phyloP scores from a whole-genome alignment of 805 yeast genomes.

The Starmerella bacillaris region DNA sequence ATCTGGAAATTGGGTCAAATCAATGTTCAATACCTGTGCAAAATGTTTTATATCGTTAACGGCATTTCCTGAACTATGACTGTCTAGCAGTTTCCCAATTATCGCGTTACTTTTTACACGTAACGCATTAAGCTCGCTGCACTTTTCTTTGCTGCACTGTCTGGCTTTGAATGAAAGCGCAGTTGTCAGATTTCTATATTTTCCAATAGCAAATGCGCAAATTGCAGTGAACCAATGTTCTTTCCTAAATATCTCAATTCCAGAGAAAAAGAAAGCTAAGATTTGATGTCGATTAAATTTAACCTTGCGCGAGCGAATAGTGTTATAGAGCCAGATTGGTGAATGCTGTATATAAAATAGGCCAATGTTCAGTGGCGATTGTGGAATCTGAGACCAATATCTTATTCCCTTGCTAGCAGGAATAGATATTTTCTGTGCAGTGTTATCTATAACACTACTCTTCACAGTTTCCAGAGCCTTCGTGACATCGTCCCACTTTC shows the following conservation, averaged over 20 bases:
- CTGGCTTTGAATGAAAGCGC: too few species aligned
- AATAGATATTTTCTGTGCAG: constrained; percentile 11
- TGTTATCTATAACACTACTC: constrained; percentile 4
- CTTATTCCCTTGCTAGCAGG: constrained; percentile 13
- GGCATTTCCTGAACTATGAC: neutral
- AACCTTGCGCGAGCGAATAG: too few species aligned
- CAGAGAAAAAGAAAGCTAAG: too few species aligned
- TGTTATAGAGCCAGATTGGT: constrained; percentile 7
- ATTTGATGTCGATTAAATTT: too few species aligned
- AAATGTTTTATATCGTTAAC: constrained; percentile 1
- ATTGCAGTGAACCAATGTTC: neutral
- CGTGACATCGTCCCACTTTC: constrained; percentile 17
- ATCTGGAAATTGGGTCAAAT: neutral
- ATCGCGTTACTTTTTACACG: constrained; percentile 7
- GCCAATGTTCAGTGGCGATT: constrained; percentile 3
- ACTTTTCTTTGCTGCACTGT: neutral
- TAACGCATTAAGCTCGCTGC: neutral
- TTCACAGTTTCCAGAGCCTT: constrained; percentile 14
- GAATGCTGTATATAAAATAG: constrained; percentile 13
- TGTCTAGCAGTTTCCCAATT: constrained; percentile 9
- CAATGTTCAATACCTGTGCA: constrained; percentile 3
- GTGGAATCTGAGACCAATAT: constrained; percentile 13
- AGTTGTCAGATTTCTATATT: neutral
- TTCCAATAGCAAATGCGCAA: neutral
- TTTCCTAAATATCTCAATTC: too few species aligned